Base-by-base conservation (phyloP, 345 rosid species). In the Salix dunnii region DNA sequence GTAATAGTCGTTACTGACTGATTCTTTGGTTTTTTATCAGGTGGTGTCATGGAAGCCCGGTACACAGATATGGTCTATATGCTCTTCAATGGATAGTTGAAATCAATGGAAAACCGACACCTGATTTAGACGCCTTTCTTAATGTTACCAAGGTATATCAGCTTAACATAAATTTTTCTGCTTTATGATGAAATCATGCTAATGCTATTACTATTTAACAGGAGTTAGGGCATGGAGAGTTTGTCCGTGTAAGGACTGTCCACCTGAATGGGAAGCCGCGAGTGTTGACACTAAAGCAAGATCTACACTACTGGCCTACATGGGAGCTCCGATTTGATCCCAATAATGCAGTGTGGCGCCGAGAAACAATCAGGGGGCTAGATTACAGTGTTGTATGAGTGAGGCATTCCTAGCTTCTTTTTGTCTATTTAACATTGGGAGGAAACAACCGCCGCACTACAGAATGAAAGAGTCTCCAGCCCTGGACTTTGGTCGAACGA, bases 31-130 rank as follows among this genome's bases (percentile, higher is more conserved):
- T 74, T 49, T 74, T 78, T 72, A 35, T 74, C 85, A 96, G 97
- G 93, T 91, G 92, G 90, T 89, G 89, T 78, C 91, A 87, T n/a
- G 99, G 98, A 60, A 96, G 99, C 87, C 99, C 99, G 2, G 97
- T 82, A 48, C 89, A 91, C 51, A 87, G 96, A 75, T 93, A 96
- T 79, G 98, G 97, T 61, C 85, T 96, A 31, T 91, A 86, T 74
- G 91, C 98, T 77, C 91, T 89, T 74, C 96, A 91, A 63, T 96
- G 99, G 99, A 96, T 96, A 36, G 94, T 96, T 73, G 97, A 93
- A 86, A 85, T 96, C 40, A 96, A 92, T 58, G 99, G 99, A 74
- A 92, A 90, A 84, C 87, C 77, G 1, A 93, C 94, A 67, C 94
- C 98, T 61, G 86, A 92, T 86, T 78, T 96, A 76, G 94, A 96